Conservation (phyloP, 1,284 basidiomycete species). For the Tausonia pullulans region DNA sequence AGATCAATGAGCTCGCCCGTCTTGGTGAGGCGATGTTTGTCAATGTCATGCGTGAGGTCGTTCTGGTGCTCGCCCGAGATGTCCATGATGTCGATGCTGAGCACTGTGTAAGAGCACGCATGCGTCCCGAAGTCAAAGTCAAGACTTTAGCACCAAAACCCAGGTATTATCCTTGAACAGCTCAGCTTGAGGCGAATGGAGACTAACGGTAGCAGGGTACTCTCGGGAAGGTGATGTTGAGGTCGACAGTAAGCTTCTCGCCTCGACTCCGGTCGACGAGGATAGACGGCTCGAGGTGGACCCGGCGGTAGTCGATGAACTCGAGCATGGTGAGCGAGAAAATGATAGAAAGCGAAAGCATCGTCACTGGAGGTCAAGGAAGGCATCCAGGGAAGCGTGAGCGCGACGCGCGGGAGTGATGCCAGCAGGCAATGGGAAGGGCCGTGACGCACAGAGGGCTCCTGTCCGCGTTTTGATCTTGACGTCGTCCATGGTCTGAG, state of each 20-base stretch:
- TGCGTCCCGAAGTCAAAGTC: too few species aligned
- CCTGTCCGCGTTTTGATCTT: slow-evolving; percentile 93
- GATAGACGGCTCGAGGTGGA: slow-evolving; percentile 77
- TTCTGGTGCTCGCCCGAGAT: slow-evolving; percentile 90
- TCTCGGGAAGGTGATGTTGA: slow-evolving; percentile 91
- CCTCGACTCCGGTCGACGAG: slow-evolving; percentile 88
- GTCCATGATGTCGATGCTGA: slow-evolving; percentile 95
- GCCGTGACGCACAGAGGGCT: slow-evolving; percentile 57
- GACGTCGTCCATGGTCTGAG: slow-evolving; percentile 89
- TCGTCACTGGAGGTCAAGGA: slow-evolving; percentile 53
- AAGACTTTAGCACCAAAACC: too few species aligned
- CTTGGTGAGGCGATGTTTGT: slow-evolving; percentile 65
- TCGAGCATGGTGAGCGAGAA: slow-evolving; percentile 82
- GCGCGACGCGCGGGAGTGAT: background rate
- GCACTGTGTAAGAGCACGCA: slow-evolving; percentile 44
- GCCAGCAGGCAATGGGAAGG: background rate
- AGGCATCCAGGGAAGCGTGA: background rate
- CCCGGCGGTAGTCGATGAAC: slow-evolving; percentile 84
- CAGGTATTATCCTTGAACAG: background rate
- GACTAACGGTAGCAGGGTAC: slow-evolving; percentile 91
- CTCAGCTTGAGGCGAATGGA: background rate
- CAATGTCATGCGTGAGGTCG: slow-evolving; percentile 78
- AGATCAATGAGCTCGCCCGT: slow-evolving; percentile 51
- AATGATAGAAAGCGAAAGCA: slow-evolving; percentile 86
- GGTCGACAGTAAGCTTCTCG: slow-evolving; percentile 79